These are phyloP conservation scores for Penicillium chermesinum DNA, from an alignment of 495 filamentous ascomycete genomes.

Conservation along the genomic window DNA sequence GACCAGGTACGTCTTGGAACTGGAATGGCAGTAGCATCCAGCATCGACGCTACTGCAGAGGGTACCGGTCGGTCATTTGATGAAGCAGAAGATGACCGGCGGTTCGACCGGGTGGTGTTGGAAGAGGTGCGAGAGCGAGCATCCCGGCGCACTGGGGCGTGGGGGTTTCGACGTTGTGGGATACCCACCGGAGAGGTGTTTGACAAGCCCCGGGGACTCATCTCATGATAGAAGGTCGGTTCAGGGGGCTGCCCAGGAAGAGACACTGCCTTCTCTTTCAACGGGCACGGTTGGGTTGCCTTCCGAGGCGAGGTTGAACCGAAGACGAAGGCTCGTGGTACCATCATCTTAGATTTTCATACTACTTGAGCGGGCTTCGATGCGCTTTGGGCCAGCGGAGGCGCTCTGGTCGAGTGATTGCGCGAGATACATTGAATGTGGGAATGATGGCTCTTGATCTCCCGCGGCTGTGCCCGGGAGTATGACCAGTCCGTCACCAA, in stretches of 20 bases:
- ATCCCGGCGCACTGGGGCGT: slow-evolving; percentile 19
- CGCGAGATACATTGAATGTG: slow-evolving; percentile 42
- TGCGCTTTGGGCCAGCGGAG: slow-evolving; percentile 34
- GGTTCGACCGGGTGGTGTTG: slow-evolving; percentile 20
- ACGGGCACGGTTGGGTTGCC: slow-evolving; percentile 14
- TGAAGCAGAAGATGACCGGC: slow-evolving; percentile 30
- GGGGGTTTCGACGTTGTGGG: slow-evolving; percentile 34
- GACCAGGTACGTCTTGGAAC: slow-evolving; percentile 33
- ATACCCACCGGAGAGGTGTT: slow-evolving; percentile 41
- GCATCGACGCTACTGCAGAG: slow-evolving; percentile 35
- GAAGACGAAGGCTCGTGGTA: slow-evolving; percentile 42
- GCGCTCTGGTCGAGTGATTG: slow-evolving; percentile 46
- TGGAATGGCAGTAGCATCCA: slow-evolving; percentile 43
- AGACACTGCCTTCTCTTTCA: slow-evolving; percentile 10
- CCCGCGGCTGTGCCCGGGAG: slow-evolving; percentile 11
- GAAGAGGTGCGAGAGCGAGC: slow-evolving; percentile 17
- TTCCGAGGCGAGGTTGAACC: slow-evolving; percentile 27
- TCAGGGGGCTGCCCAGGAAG: slow-evolving; percentile 9
- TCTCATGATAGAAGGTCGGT: slow-evolving; percentile 13
- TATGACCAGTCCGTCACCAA: slow-evolving; percentile 2
- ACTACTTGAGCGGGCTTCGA: slow-evolving; percentile 6
- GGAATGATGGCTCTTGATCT: slow-evolving; percentile 9
- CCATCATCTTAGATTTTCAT: slow-evolving; percentile 39
- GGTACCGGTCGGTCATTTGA: slow-evolving; percentile 31
- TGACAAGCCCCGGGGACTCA: slow-evolving; percentile 2